Base-by-base conservation (phyloP, 352 stramenopile species). In the Phytophthora aleatoria region DNA sequence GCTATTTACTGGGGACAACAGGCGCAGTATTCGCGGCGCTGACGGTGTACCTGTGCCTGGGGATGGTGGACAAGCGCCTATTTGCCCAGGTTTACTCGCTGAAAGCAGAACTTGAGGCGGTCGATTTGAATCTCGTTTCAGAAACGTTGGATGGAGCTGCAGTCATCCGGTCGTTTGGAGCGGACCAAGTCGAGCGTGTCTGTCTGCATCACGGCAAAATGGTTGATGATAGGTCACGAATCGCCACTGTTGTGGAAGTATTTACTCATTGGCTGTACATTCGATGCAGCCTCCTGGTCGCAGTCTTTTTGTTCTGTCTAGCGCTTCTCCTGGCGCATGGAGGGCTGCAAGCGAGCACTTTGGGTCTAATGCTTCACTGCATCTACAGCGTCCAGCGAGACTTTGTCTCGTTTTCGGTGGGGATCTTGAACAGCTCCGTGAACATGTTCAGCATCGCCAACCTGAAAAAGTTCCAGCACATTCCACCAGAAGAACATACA, bases 401-500 rank as follows among this genome's bases (percentile, higher is more conserved):
- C 42, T 67, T 81, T 20, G 52, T 78, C 5, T 58, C 65, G 10
- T 74, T 81, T 36, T 78, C 70, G 3, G 57, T 65, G 5, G 73
- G 66, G 1, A 65, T 81, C 13, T 43, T 78, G 16, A 76, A 75
- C 24, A 67, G 52, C 26, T 78, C 73, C n/a, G 66, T 76, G 3
- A 61, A 76, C 39, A 55, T 81, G 57, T 71, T 71, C 11, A 76
- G 67, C 15, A 69, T 81, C n/a, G 64, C 57, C 24, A 76, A 76
- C 50, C 44, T 81, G 2, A 52, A 72, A 6, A 70, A 81, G n/a
- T 64, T 94, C 3, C 87, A 85, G 49, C 90, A 91, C 45, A 83
- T 87, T 36, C 69, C 87, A 7, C 56, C 61, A 5, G 74, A 82
- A 56, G 61, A 82, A 15, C 43, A 47, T 9, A 49, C 31, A 9